phyloP scores from a whole-genome alignment of 208 protist genomes.

The Herpetomonas tarakana region DNA sequence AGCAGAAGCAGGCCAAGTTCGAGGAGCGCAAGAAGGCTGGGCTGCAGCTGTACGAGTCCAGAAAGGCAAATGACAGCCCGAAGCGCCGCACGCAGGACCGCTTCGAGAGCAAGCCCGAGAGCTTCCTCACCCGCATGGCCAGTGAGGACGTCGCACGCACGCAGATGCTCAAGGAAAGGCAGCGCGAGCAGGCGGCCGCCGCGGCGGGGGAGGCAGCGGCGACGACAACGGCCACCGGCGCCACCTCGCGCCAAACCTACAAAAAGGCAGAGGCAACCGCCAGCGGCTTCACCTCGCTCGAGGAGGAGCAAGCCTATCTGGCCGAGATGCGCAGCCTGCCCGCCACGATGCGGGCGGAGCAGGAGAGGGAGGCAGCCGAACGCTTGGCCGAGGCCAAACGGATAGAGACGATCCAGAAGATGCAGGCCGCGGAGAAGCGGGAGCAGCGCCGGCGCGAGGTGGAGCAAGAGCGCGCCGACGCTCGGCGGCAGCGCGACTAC shows the following conservation, averaged over 20 bases:
- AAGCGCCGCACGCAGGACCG: slow-evolving; percentile 67
- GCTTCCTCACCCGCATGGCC: slow-evolving; percentile 46
- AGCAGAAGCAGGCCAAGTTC: slow-evolving; percentile 44
- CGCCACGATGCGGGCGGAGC: slow-evolving; percentile 37
- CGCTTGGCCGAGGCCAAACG: slow-evolving; percentile 35
- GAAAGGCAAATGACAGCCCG: slow-evolving; percentile 14
- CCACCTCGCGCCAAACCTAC: background rate
- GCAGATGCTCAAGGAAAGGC: slow-evolving; percentile 8
- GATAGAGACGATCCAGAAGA: slow-evolving; percentile 39
- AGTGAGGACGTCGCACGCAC: slow-evolving; percentile 21
- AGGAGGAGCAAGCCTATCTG: slow-evolving; percentile 59
- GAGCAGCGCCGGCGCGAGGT: slow-evolving; percentile 35
- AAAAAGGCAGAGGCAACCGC: slow-evolving; percentile 35
- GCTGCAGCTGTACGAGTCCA: slow-evolving; percentile 28
- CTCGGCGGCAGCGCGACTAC: slow-evolving; percentile 22
- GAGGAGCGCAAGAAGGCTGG: slow-evolving; percentile 45
- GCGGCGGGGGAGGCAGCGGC: slow-evolving; percentile 11
- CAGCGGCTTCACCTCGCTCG: slow-evolving; percentile 53
- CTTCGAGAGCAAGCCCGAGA: slow-evolving; percentile 55
- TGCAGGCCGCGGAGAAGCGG: slow-evolving; percentile 71
- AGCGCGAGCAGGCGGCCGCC: slow-evolving; percentile 1
- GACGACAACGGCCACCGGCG: background rate
- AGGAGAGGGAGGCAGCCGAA: slow-evolving; percentile 25
- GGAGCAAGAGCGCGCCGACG: slow-evolving; percentile 39
- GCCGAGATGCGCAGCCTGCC: slow-evolving; percentile 61